A percentile compares a stretch with the other conserved stretches of the same genome.
phyloP scores from a whole-genome alignment of 352 stramenopile species.

The Phytopythium chamaehyphon region DNA sequence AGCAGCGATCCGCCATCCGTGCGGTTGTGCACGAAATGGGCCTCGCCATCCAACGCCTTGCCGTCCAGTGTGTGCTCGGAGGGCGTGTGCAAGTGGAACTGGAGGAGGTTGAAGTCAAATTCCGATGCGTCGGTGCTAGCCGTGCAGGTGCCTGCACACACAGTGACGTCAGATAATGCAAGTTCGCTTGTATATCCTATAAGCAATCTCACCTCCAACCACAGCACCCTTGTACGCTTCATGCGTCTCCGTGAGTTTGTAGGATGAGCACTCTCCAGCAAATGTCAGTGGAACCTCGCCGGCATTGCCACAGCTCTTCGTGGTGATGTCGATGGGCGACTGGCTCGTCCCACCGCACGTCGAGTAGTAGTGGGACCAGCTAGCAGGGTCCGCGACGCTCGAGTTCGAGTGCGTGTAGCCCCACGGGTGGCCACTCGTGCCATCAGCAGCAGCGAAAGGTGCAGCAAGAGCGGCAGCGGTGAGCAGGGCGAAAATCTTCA shows the following conservation, averaged over 20 bases:
- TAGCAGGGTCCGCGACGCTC: constrained; percentile 17
- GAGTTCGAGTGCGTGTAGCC: constrained; percentile 20
- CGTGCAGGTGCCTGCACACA: too few relatives aligned
- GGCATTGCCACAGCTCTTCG: constrained; percentile 5
- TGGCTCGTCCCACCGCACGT: constrained; percentile 26
- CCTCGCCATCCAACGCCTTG: constrained; percentile 24
- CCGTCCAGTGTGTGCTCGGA: constrained; percentile 42
- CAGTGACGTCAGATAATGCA: too few relatives aligned
- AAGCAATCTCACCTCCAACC: constrained; percentile 14
- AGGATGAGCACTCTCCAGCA: constrained; percentile 21
- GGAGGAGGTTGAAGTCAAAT: constrained; percentile 22
- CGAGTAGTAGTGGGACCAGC: constrained; percentile 20
- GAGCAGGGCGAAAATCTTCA: constrained; percentile 5
- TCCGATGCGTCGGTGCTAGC: constrained; percentile 4
- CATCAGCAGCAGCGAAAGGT: constrained; percentile 10
- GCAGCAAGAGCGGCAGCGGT: background rate
- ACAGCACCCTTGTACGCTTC: constrained; percentile 24
- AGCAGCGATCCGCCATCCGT: constrained; percentile 16
- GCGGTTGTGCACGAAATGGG: constrained; percentile 41
- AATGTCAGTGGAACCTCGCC: constrained; percentile 18
- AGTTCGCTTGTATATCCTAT: too few relatives aligned
- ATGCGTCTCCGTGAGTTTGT: constrained; percentile 23
- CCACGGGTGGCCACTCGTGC: constrained; percentile 15
- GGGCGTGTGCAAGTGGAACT: constrained; percentile 42
- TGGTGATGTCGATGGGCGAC: constrained; percentile 41